Conservation (phyloP, 2,329 filamentous ascomycete species). For the Aspergillus neoniger region DNA sequence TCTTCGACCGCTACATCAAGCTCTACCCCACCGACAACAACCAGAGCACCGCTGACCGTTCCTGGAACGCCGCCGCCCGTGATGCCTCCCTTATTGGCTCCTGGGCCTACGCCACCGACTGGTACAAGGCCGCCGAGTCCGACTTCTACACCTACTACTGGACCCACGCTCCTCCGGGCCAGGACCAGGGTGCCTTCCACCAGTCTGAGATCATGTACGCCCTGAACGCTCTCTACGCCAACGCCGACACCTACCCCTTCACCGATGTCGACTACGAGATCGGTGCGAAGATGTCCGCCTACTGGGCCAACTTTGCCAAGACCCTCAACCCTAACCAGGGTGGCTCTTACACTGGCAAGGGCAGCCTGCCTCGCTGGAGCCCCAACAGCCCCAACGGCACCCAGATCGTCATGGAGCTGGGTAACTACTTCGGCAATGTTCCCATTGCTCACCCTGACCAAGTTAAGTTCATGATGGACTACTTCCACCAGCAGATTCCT, state of each 20-base stretch:
- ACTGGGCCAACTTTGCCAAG: slow-evolving; percentile 41
- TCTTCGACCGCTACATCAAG: slow-evolving; percentile 28
- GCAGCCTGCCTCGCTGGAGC: slow-evolving; percentile 20
- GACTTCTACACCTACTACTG: slow-evolving; percentile 42
- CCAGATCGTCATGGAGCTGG: slow-evolving; percentile 26
- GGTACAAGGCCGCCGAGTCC: slow-evolving; percentile 27
- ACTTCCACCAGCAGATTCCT: slow-evolving; percentile 22
- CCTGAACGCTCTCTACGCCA: slow-evolving; percentile 41
- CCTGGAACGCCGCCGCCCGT: slow-evolving; percentile 31
- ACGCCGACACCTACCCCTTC: slow-evolving; percentile 17
- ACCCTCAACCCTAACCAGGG: slow-evolving; percentile 30
- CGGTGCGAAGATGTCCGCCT: slow-evolving; percentile 31
- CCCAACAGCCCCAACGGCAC: slow-evolving; percentile 24
- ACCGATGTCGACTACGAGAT: slow-evolving; percentile 15
- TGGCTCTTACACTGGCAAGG: slow-evolving; percentile 23
- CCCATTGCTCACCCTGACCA: slow-evolving; percentile 24
- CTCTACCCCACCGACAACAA: slow-evolving; percentile 29
- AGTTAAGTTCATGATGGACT: slow-evolving; percentile 26
- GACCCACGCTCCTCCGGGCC: slow-evolving; percentile 40
- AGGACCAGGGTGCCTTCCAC: slow-evolving; percentile 40
- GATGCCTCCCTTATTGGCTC: slow-evolving; percentile 28
- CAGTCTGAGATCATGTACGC: slow-evolving; percentile 44
- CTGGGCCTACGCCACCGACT: slow-evolving; percentile 33
- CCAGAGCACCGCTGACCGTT: slow-evolving; percentile 22
- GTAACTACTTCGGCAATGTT: slow-evolving; percentile 22